Conservation (phyloP, 768 basidiomycete species). For the Botryobasidium botryosum region DNA sequence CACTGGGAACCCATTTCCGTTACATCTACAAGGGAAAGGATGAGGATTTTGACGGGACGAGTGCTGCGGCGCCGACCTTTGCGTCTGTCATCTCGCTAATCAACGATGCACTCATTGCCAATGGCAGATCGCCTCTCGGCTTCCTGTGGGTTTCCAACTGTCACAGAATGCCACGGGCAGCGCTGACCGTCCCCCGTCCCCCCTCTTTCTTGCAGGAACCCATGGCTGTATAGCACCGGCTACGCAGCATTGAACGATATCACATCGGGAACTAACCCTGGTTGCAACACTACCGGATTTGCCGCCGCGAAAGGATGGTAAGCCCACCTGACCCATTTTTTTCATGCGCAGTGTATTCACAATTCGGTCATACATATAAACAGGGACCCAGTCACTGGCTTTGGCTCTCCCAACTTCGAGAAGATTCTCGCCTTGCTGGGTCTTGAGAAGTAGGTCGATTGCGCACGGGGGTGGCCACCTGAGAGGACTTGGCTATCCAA, state of each 20-base stretch:
- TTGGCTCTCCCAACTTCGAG: background rate
- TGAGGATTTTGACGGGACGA: slow-evolving; percentile 2
- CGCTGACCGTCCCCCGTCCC: background rate
- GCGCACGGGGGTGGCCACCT: no score
- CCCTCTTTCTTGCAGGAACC: background rate
- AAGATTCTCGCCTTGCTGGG: no score
- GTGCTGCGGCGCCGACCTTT: slow-evolving; percentile 2
- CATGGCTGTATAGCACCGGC: background rate
- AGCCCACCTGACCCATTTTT: background rate
- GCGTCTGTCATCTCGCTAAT: slow-evolving; percentile 3
- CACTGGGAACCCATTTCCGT: slow-evolving; percentile 1
- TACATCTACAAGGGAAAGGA: background rate
- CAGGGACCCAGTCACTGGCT: slow-evolving; percentile 3
- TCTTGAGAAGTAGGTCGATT: no score
- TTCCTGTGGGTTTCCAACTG: slow-evolving; percentile 1
- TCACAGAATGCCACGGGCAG: background rate
- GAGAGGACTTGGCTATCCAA: no score
- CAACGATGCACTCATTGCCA: slow-evolving; percentile 6
- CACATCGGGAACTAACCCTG: background rate
- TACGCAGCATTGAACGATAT: background rate
- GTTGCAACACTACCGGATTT: background rate
- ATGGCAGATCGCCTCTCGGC: slow-evolving; percentile 4
- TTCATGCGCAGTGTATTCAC: background rate
- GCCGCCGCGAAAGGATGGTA: background rate
- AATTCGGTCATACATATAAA: background rate